A percentile compares a stretch with the other conserved stretches of the same genome.
These are phyloP conservation scores for Isochrysis galbana DNA, from an alignment of 78 protist genomes.

Conservation along the genomic window DNA sequence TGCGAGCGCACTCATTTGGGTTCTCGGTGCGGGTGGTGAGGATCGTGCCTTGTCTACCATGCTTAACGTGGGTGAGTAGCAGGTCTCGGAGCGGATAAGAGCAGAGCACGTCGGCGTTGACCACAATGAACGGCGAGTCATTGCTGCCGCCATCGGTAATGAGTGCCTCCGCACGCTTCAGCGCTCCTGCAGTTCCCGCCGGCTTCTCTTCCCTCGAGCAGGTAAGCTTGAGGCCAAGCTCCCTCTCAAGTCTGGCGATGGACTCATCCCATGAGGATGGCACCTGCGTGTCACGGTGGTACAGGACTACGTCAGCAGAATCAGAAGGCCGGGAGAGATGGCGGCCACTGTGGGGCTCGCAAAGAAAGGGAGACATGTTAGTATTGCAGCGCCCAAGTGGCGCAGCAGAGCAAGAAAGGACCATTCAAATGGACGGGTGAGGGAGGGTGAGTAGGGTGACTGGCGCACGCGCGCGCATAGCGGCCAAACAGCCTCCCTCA, in stretches of 20 bases:
- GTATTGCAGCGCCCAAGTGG: no score
- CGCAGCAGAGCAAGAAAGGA: no score
- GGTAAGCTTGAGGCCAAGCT: neutral
- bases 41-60: neutral
- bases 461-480: no score
- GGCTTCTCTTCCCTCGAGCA: neutral
- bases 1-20: neutral
- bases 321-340: no score
- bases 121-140: neutral
- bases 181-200: slow-evolving; percentile 21
- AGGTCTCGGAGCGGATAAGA: slow-evolving; percentile 11
- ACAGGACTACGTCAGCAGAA: no score
- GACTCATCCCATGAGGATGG: neutral
- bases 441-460: no score
- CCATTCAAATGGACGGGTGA: no score
- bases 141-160: neutral
- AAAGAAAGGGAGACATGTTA: no score
- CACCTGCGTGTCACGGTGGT: no score
- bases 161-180: neutral
- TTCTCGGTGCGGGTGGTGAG: neutral
- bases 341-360: no score
- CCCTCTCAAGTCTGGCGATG: neutral
- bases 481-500: no score
- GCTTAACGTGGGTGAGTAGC: neutral
- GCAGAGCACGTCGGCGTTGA: slow-evolving; percentile 30